Conservation (phyloP, 495 filamentous ascomycete genomes). For the Penicillium ochrochloron region DNA sequence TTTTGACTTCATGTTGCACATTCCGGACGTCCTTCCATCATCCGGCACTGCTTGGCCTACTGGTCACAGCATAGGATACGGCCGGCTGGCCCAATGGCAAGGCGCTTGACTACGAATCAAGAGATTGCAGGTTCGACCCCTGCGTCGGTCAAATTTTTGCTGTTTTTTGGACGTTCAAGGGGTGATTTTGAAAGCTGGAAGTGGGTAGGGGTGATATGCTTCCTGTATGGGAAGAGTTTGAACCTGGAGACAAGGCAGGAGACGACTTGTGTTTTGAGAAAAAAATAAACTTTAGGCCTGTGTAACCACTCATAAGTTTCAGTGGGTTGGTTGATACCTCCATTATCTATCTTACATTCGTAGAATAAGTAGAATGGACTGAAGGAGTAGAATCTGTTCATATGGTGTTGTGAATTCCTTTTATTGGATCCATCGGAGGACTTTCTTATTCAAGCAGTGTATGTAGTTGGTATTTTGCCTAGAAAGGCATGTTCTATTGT, state of each 20-base stretch:
- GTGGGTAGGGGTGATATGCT: neutral
- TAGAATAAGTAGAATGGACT: neutral
- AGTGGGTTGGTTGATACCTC: neutral
- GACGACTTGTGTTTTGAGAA: neutral
- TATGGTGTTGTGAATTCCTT: neutral
- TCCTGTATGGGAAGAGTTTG: neutral
- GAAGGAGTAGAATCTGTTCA: neutral
- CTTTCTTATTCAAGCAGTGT: neutral
- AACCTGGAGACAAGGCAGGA: too few relatives aligned
- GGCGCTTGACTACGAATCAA: conserved; percentile 76
- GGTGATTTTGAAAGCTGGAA: neutral
- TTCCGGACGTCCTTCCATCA: neutral
- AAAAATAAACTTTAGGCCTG: neutral
- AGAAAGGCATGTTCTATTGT: conserved; percentile 9
- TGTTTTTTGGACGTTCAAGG: too few relatives aligned
- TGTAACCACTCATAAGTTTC: too few relatives aligned
- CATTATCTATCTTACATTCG: too few relatives aligned
- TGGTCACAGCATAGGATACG: conserved; percentile 10
- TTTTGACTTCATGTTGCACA: neutral
- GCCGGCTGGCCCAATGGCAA: conserved; percentile 69
- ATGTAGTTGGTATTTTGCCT: neutral
- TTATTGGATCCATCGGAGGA: too few relatives aligned
- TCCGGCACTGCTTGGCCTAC: conserved; percentile 1
- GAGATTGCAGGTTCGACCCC: conserved; percentile 59
- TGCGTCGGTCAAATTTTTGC: conserved; percentile 46